Evolutionary conservation across 2,329 filamentous ascomycete genomes (phyloP).

Genomic region (Dothidotthia symphoricarpi): DNA sequence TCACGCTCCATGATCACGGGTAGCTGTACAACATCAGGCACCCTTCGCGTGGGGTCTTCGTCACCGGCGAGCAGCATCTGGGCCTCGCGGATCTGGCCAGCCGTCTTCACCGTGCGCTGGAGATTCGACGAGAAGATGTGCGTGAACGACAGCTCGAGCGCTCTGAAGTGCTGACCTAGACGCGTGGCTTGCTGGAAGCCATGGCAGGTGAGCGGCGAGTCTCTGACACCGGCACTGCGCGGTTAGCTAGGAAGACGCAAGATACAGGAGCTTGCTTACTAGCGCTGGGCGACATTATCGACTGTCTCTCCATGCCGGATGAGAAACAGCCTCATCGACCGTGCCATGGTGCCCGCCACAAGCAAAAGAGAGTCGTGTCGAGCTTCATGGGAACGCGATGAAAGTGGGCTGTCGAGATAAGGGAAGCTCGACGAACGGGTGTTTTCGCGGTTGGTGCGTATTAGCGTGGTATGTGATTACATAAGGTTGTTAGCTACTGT

Average conservation of each 20-base stretch:
- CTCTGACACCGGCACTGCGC: slow-evolving; percentile 72
- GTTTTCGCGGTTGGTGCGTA: slow-evolving; percentile 10
- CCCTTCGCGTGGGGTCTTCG: slow-evolving; percentile 1
- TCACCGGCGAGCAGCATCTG: slow-evolving; percentile 39
- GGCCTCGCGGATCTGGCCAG: slow-evolving; percentile 61
- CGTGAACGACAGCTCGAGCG: slow-evolving; percentile 63
- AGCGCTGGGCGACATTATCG: slow-evolving; percentile 78
- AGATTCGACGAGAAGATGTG: slow-evolving; percentile 77
- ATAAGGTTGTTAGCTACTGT: slow-evolving; percentile 4
- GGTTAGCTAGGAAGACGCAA: slow-evolving; percentile 1
- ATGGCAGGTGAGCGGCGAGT: slow-evolving; percentile 78
- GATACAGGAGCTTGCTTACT: slow-evolving; percentile 49
- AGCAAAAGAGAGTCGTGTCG: slow-evolving; percentile 9
- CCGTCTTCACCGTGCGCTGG: slow-evolving; percentile 70
- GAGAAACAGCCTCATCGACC: slow-evolving; percentile 65
- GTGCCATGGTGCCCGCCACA: slow-evolving; percentile 23
- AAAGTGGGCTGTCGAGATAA: slow-evolving; percentile 1
- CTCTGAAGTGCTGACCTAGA: slow-evolving; percentile 65
- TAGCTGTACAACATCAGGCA: slow-evolving; percentile 25
- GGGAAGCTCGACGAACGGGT: slow-evolving; percentile 2
- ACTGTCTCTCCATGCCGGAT: slow-evolving; percentile 88
- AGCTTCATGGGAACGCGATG: slow-evolving; percentile 16
- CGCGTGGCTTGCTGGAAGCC: slow-evolving; percentile 75
- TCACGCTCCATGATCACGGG: slow-evolving; percentile 65
- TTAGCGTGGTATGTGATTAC: slow-evolving; percentile 13